Base-by-base conservation (phyloP, 805 yeast species). In the Danielia reshetovae region DNA sequence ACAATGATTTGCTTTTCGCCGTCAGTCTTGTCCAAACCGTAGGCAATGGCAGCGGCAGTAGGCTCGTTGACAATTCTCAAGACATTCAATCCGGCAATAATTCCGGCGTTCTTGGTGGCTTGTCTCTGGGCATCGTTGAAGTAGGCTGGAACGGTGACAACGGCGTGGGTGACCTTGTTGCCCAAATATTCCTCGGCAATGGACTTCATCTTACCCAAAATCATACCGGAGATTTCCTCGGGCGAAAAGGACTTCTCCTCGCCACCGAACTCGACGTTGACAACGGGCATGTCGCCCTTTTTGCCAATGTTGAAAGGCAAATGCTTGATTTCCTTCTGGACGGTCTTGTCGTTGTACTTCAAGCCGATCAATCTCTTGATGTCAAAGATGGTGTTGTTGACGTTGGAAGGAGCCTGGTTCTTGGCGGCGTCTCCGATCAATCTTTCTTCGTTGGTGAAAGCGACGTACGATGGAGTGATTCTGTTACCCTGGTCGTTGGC, bases 401-500 rank as follows among this genome's bases (percentile, higher is more conserved):
- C 96, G 74, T 88, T 88, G 63, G 88, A 79, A 38, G 96, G 89
- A 46, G 96, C 96, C 72, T 88, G 97, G 70, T 89, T 88, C 81
- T 88, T 88, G 48, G 96, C 97, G 50, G 96, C 90, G 65, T 87
- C 96, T 71, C 96, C 96, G 57, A 87, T 85, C 56, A 87, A 74
- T 71, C 96, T 81, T 74, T 88, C 97, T 37, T 84, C 77, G 51
- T 84, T 93, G 35, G 95, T 85, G 74, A 88, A 88, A 27, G 96
- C 96, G 38, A 89, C 97, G 62, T 83, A 89, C 21, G 96, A 89
- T 39, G 97, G 96, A 38, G 97, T 89, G 41, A 89, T 88, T 77
- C 97, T 86, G 79, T 88, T 88, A 80, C 97, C 97, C 75, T 88
- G 97, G 67, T 89, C 97, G 64, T 88, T 88, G 57, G 97, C 96